Base-by-base conservation (phyloP, 345 rosid genomes). In the Rhodomyrtus tomentosa region DNA sequence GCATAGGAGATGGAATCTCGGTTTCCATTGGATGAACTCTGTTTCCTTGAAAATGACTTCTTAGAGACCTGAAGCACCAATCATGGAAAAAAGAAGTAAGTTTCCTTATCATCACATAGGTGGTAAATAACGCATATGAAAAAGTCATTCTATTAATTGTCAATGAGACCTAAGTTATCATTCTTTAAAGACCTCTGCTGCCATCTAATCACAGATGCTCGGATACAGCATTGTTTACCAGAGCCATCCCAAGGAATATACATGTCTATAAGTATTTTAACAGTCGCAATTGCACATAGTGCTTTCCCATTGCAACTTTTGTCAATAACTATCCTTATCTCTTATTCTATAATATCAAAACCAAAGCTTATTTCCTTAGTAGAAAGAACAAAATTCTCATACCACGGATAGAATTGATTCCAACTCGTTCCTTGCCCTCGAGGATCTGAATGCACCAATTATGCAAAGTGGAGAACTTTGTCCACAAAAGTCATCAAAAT, bases 361-460 rank as follows among this genome's bases (percentile, higher is more conserved):
- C 20, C 1, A 48, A 84, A 80, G 53, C 38, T 42, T 13, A 54
- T 59, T 80, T 24, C 45, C 24, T 68, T 18, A 32, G 15, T 32
- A n/a, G 15, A 54, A 21, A 27, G 58, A 36, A 51, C 82, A 50
- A 82, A 62, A 14, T 32, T 84, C 27, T 82, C 94, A 88, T 86
- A 97, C 99, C 88, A 24, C 84, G 36, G 91, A 89, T 50, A 97
- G 45, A 59, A 94, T 51, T 53, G 95, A 89, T 82, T 92, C 93
- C 82, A 97, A 83, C 88, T 90, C 91, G 73, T 91, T 94, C 93
- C 89, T 94, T 56, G 90, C 91, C 86, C 82, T 87, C 27, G 90
- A 83, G 50, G 98, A 92, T 93, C 91, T 91, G 93, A 94, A 95
- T 82, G 89, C 93, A 87, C 98, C 98, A 1, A 97, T 91, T 27